Conservation (phyloP, 768 basidiomycete species). For the Serpula lacrymans region DNA sequence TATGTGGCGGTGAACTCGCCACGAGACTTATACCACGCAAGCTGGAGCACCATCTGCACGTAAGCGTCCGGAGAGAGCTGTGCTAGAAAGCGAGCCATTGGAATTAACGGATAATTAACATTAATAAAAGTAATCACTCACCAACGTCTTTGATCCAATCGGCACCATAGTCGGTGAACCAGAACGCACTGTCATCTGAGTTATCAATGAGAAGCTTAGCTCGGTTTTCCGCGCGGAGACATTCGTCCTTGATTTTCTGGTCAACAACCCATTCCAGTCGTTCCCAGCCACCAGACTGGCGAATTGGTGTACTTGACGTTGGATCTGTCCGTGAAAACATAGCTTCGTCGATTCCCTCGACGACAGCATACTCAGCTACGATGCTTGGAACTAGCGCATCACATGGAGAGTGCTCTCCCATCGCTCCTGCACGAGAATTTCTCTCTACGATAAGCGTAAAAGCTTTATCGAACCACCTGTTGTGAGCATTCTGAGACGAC, state of each 20-base stretch:
- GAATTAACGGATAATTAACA: not conserved
- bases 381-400: conserved; percentile 91
- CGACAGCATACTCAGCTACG: conserved; percentile 77
- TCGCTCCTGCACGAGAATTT: conserved; percentile 78
- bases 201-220: conserved; percentile 62
- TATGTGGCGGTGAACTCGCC: conserved; percentile 84
- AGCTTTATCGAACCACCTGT: conserved; percentile 91
- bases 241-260: conserved; percentile 51
- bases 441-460: conserved; percentile 81
- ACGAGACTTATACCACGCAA: conserved; percentile 84
- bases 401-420: conserved; percentile 88
- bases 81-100: conserved; percentile 28
- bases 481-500: conserved; percentile 60
- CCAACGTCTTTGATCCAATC: conserved; percentile 83
- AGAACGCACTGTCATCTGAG: conserved; percentile 81
- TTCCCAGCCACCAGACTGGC: conserved; percentile 42
- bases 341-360: conserved; percentile 56
- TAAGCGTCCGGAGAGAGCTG: conserved; percentile 74
- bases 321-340: conserved; percentile 30
- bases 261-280: conserved; percentile 76
- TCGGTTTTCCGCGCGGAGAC: conserved; percentile 51
- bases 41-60: conserved; percentile 87
- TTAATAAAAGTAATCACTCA: conserved; percentile 32
- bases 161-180: conserved; percentile 79
- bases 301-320: conserved; percentile 9